Base-by-base conservation (phyloP, 768 basidiomycete genomes). In the Mycena albidolilacea region DNA sequence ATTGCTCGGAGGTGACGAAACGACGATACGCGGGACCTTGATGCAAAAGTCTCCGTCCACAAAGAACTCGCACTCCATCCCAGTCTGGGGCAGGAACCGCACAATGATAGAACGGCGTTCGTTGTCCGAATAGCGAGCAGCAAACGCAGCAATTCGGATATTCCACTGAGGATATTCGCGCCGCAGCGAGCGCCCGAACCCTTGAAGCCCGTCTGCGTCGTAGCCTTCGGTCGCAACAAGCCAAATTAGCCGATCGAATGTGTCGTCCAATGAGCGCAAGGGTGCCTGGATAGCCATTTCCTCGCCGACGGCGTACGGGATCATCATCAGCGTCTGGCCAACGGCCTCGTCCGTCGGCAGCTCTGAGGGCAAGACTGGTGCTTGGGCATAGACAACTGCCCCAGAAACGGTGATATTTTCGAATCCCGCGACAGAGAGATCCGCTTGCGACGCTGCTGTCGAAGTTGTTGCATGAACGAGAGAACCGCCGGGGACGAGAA, bases 61-160 rank as follows among this genome's bases (percentile, higher is more conserved):
- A 8, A 57, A 30, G 30, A 57, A 57, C 30, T 57, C 59, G 59
- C 35, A 60, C 59, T 60, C 59, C 59, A 60, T 60, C 9, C 59
- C 59, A 39, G 59, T 39, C 59, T 60, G 35, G 0, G 59, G 59
- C 17, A 60, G 37, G 37, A 39, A 39, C 37, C 19, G 35, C 15
- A 41, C 59, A 14, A 60, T 39, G 14, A 60, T 60, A 11, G 39
- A 60, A 37, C 38, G 7, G 59, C 38, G 59, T 2, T 60, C 59
- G 38, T 3, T 37, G 11, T 38, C 37, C 12, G 59, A 60, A 21
- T 60, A 60, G 15, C 37, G 39, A 4, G 5, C 19, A 38, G 59
- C 59, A 39, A 60, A 60, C 37, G 59, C 38, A 14, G 59, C 59
- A 35, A 60, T 39, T 14, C 59, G 59, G 19, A 60, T 60, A 41